Evolutionary conservation across 2,329 filamentous ascomycete genomes (phyloP), one percentile per base, ranked within the genome.

Genomic region (Talaromyces atroroseus): DNA sequence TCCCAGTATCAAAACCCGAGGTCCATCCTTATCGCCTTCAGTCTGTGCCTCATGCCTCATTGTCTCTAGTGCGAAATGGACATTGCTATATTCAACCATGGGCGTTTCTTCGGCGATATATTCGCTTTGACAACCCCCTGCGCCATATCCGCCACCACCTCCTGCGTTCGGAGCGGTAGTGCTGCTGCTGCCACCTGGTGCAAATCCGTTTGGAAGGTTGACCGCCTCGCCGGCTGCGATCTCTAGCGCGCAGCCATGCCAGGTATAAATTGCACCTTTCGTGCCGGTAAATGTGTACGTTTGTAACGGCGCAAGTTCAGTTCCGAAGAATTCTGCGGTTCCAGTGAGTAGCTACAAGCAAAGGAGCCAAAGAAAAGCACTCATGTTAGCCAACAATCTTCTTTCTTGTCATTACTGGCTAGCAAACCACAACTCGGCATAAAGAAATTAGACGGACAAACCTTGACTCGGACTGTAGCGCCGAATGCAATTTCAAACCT

Each of bases 261-360:
- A 96, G 51, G 92, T 95, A 71, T 89, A 89, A 66, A 99, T 87
- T 59, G 92, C 92, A 57, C 89, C 88, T 76, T 95, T 95, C 63
- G 82, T 83, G 56, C 90, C 89, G 47, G 82, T 81, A 72, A 99
- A 92, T 32, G 80, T 86, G 76, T 97, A 97, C 10, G 83, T 80
- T 52, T 88, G 87, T 56, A 87, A 88, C 10, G 83, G 81, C 11
- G 91, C 91, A 45, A 99, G 87, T 75, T 99, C 94, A 55, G 92
- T 92, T 68, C 94, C 94, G 69, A 97, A 96, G 67, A 95, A 85
- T 73, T 99, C 94, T 49, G 92, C 94, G 1, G 87, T 90, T 59
- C 94, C 94, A 34, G 82, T 84, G 56, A 90, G 75, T 24, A 97
- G 79, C 76, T 91, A 51, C 29, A 46, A 49, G 10, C 12, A 36